Percentiles rank a stretch among this genome's conserved stretches.
Evolutionary conservation across 192 early-diverging fungal genomes (phyloP).

Genomic region (Blastocladiella britannica): DNA sequence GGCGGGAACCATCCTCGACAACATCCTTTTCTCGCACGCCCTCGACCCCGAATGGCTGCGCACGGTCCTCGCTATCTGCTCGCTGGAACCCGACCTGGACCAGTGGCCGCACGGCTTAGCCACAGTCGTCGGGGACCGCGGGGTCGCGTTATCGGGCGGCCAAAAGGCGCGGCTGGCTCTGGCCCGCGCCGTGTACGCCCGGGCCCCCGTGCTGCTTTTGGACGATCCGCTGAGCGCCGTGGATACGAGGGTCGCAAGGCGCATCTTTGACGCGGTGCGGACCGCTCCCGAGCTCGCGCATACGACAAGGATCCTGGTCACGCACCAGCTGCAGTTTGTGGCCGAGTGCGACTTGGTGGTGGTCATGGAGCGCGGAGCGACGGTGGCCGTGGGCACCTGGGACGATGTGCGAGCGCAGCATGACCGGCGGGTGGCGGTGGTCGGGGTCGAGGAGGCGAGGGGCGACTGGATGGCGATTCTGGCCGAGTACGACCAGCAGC

Average conservation of each 20-base stretch:
- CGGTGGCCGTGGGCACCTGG: constrained; percentile 28
- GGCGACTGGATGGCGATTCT: not conserved
- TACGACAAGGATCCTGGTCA: constrained; percentile 13
- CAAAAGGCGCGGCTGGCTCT: constrained; percentile 71
- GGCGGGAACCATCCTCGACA: constrained; percentile 41
- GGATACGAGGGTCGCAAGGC: constrained; percentile 37
- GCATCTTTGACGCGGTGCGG: not conserved
- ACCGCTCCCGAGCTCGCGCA: not conserved
- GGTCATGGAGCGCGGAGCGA: constrained; percentile 17
- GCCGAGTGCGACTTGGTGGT: constrained; percentile 22
- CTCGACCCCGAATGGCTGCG: constrained; percentile 26
- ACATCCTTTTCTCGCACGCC: constrained; percentile 46
- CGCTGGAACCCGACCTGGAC: constrained; percentile 30
- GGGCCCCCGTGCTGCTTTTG: constrained; percentile 53
- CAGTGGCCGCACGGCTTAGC: constrained; percentile 19
- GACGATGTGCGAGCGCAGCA: too few species aligned
- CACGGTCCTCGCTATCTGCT: constrained; percentile 34
- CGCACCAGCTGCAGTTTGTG: constrained; percentile 25
- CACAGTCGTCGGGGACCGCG: not conserved
- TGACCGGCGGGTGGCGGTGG: not conserved
- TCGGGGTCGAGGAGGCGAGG: too few species aligned
- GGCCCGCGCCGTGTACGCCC: constrained; percentile 54
- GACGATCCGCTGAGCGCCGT: constrained; percentile 80
- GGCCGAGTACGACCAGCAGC: not conserved
- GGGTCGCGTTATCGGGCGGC: constrained; percentile 39